These are phyloP conservation scores for Penicillium atrosanguineum DNA, from an alignment of 495 filamentous ascomycete genomes.

Conservation along the genomic window DNA sequence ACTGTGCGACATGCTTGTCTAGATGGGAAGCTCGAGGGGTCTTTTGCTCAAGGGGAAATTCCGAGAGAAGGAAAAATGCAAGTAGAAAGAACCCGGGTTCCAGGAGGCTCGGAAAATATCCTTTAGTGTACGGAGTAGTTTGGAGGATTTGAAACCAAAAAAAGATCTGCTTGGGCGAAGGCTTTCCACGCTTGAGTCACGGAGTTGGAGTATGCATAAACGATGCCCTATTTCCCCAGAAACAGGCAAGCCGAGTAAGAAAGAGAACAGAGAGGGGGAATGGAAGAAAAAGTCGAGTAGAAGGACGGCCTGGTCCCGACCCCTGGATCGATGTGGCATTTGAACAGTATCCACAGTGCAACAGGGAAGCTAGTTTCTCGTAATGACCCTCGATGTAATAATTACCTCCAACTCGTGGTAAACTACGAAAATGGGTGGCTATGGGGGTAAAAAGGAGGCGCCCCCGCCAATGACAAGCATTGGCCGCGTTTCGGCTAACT, in stretches of 20 bases:
- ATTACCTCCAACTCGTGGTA: background rate
- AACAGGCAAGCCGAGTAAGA: background rate
- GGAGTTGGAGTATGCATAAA: background rate
- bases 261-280: conserved; percentile 7
- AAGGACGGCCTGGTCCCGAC: conserved; percentile 18
- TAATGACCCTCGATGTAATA: conserved; percentile 12
- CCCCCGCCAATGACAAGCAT: conserved; percentile 13
- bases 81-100: conserved; percentile 10
- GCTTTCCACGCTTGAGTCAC: background rate
- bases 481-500: conserved; percentile 12
- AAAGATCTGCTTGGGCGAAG: background rate
- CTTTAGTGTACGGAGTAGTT: conserved; percentile 9
- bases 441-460: conserved; percentile 2
- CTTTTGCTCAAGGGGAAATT: background rate
- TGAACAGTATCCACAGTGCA: conserved; percentile 26
- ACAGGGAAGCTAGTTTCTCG: conserved; percentile 22
- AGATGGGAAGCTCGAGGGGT: background rate
- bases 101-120: conserved; percentile 15
- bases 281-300: conserved; percentile 12
- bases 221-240: background rate
- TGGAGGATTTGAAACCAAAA: conserved; percentile 7
- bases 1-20: conserved; percentile 19
- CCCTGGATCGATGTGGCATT: conserved; percentile 30
- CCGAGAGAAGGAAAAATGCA: background rate
- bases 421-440: background rate